Percentiles rank a stretch among this genome's conserved stretches.
phyloP scores from a whole-genome alignment of 2,329 filamentous ascomycete species.

The Colletotrichum simmondsii region DNA sequence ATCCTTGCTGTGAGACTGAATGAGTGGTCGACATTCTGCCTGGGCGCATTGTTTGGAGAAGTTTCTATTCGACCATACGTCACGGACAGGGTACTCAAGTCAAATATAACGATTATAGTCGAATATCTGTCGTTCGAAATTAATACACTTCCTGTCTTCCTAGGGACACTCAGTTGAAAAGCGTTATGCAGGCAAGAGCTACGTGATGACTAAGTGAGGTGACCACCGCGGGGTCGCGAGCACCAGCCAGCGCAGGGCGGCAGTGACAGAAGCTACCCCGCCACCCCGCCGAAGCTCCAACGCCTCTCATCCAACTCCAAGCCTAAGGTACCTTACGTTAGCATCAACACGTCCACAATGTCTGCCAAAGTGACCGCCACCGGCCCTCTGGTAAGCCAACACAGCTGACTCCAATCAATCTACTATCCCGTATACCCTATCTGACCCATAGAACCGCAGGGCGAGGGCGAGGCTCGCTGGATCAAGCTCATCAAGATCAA shows the following conservation, averaged over 20 bases:
- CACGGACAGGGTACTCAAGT: background rate
- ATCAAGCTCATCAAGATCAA: slow-evolving; percentile 70
- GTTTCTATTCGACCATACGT: background rate
- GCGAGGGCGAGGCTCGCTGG: slow-evolving; percentile 67
- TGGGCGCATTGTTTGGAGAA: background rate
- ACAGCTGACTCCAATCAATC: background rate
- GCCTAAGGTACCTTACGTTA: too few species aligned
- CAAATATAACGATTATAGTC: too few species aligned
- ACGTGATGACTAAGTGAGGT: background rate
- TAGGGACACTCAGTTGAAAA: background rate
- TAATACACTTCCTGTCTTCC: too few species aligned
- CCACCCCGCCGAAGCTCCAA: background rate
- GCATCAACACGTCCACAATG: background rate
- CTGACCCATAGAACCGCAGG: slow-evolving; percentile 44
- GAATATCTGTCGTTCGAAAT: too few species aligned
- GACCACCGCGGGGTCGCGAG: background rate
- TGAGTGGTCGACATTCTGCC: background rate
- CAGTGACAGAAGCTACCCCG: background rate
- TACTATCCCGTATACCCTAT: background rate
- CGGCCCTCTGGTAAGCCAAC: slow-evolving; percentile 54
- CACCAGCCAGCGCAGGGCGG: background rate
- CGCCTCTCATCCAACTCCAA: background rate
- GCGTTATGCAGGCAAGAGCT: background rate
- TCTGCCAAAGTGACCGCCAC: slow-evolving; percentile 54
- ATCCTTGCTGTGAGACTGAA: too few species aligned